Conservation (phyloP, 331 rosid species). For the Saraca asoca region DNA sequence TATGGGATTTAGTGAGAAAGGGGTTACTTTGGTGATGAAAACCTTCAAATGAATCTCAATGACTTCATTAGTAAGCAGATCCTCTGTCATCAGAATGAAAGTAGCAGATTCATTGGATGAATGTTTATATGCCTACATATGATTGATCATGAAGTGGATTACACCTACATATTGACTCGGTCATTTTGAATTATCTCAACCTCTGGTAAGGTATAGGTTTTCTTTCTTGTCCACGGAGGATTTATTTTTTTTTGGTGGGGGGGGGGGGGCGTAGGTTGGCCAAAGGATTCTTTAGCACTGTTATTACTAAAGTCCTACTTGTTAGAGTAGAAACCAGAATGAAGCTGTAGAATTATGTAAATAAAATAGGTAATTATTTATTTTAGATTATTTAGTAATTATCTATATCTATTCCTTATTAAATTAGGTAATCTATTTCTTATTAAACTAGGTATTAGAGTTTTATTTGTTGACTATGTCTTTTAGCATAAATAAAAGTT, state of each 20-base stretch:
- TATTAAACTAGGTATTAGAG: no score
- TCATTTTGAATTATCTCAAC: slow-evolving; percentile 2
- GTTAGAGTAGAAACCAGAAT: neutral
- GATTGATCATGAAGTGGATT: neutral
- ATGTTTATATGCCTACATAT: neutral
- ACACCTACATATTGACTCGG: neutral
- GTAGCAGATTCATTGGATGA: slow-evolving; percentile 10
- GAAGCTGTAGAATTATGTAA: no score
- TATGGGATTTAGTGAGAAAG: slow-evolving; percentile 7
- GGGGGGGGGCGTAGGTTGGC: neutral
- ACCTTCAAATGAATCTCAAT: slow-evolving; percentile 13
- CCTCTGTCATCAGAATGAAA: neutral
- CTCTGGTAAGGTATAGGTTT: slow-evolving; percentile 6
- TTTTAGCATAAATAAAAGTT: no score
- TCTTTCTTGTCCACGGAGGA: neutral
- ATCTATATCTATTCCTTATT: no score
- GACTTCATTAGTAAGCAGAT: slow-evolving; percentile 13
- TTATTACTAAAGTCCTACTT: neutral
- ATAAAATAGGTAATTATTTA: no score
- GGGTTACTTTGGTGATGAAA: slow-evolving; percentile 15
- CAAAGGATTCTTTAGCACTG: neutral
- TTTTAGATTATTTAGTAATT: no score
- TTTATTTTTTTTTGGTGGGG: no score
- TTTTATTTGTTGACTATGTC: no score
- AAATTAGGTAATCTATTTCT: no score